phyloP scores from a whole-genome alignment of 139 green algal genomes.

The Astrephomene gubernaculifera region DNA sequence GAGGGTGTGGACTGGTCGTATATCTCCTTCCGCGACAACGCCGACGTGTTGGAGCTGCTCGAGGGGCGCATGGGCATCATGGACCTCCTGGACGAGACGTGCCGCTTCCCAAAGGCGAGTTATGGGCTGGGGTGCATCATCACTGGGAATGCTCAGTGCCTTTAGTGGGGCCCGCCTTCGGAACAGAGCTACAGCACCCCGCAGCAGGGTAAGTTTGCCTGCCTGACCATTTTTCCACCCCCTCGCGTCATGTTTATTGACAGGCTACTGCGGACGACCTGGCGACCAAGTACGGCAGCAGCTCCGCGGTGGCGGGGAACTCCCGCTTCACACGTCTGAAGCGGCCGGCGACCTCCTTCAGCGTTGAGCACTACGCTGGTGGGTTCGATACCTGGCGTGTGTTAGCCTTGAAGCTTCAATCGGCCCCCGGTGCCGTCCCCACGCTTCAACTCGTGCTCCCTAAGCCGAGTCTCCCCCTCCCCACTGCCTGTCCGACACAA shows the following conservation, averaged over 20 bases:
- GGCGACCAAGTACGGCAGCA: conserved; percentile 83
- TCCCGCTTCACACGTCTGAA: conserved; percentile 90
- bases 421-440: too few species aligned
- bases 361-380: conserved; percentile 71
- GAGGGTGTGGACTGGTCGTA: conserved; percentile 99
- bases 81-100: conserved; percentile 95
- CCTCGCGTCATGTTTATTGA: too few species aligned
- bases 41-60: conserved; percentile 98
- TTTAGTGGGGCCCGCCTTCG: too few species aligned
- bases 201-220: too few species aligned
- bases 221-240: too few species aligned
- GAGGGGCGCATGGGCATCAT: conserved; percentile 92
- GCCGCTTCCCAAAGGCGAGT: conserved; percentile 67
- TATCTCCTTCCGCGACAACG: conserved; percentile 98
- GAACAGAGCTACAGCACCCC: too few species aligned
- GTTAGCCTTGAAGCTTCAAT: too few species aligned
- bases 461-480: too few species aligned
- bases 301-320: conserved; percentile 48
- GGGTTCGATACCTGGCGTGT: too few species aligned
- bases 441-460: too few species aligned
- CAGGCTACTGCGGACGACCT: conserved; percentile 50
- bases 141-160: too few species aligned
- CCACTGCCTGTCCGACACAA: too few species aligned
- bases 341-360: conserved; percentile 85
- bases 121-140: neutral